Evolutionary conservation across 2,329 filamentous ascomycete genomes (phyloP).

Genomic region (Hymenoscyphus repandus): DNA sequence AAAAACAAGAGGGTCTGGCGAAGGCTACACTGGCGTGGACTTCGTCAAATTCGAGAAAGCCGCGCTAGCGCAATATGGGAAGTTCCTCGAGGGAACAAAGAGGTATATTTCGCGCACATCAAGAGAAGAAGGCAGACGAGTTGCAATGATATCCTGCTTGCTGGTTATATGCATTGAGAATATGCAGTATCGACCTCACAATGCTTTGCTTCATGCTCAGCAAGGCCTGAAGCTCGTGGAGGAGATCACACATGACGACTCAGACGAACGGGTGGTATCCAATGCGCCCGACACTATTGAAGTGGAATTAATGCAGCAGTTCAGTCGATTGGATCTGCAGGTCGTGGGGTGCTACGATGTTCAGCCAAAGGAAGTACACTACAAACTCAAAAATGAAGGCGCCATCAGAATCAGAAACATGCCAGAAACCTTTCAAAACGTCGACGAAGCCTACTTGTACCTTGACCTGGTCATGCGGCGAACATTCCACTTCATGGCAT

Average conservation of each 20-base stretch:
- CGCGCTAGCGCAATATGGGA: conserved; percentile 16
- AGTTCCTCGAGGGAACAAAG: conserved; percentile 16
- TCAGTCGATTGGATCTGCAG: conserved; percentile 19
- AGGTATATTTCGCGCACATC: conserved; percentile 6
- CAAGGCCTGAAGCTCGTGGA: conserved; percentile 15
- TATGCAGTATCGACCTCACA: conserved; percentile 16
- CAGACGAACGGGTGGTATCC: not conserved
- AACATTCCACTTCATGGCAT: conserved; percentile 19
- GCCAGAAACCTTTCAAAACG: conserved; percentile 13
- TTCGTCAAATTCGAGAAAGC: not conserved
- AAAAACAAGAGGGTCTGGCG: not conserved
- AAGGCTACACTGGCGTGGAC: not conserved
- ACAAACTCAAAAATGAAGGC: conserved; percentile 15
- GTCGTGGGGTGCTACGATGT: conserved; percentile 13
- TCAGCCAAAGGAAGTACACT: conserved; percentile 11
- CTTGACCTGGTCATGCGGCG: conserved; percentile 20
- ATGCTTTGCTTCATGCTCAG: conserved; percentile 13
- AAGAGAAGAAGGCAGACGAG: conserved; percentile 11
- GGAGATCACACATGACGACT: conserved; percentile 5
- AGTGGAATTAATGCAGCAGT: conserved; percentile 22
- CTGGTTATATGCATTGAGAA: conserved; percentile 25
- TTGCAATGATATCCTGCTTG: conserved; percentile 21
- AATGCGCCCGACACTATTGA: conserved; percentile 15
- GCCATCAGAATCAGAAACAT: conserved; percentile 12
- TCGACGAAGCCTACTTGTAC: conserved; percentile 16